These are phyloP conservation scores for Suhomyces terraborum DNA, from an alignment of 1,139 yeast genomes.

Conservation along the genomic window DNA sequence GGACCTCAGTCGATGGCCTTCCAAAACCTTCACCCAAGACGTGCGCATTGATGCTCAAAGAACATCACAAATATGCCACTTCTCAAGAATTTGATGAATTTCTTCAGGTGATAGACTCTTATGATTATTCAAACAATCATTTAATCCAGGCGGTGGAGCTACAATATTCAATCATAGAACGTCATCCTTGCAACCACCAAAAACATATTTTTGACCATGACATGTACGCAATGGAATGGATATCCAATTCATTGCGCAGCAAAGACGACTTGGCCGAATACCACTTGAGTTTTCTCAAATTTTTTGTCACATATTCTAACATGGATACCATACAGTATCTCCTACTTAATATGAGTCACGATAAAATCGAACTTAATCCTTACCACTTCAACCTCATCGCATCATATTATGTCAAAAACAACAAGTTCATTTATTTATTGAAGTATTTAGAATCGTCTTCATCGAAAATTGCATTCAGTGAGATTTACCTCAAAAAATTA, in stretches of 20 bases:
- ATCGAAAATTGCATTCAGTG: slow-evolving; percentile 23
- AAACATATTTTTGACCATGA: slow-evolving; percentile 28
- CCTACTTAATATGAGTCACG: slow-evolving; percentile 21
- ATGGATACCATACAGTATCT: slow-evolving; percentile 27
- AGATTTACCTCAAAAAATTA: slow-evolving; percentile 27
- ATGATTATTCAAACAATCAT: slow-evolving; percentile 26
- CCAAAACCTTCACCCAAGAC: slow-evolving; percentile 32
- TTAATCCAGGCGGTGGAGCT: slow-evolving; percentile 27
- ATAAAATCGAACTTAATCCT: slow-evolving; percentile 19
- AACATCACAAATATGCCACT: slow-evolving; percentile 35
- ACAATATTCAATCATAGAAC: slow-evolving; percentile 29
- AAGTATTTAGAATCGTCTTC: slow-evolving; percentile 26
- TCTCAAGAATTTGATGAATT: slow-evolving; percentile 29
- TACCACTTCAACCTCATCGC: slow-evolving; percentile 26
- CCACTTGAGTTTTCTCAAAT: slow-evolving; percentile 23
- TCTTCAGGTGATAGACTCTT: slow-evolving; percentile 24
- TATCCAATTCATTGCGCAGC: slow-evolving; percentile 19
- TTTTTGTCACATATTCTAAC: slow-evolving; percentile 22
- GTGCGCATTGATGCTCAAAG: slow-evolving; percentile 31
- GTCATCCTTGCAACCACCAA: slow-evolving; percentile 30
- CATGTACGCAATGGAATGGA: slow-evolving; percentile 22
- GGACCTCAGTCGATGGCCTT: slow-evolving; percentile 28
- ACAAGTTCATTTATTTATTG: slow-evolving; percentile 30
- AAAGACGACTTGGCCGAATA: slow-evolving; percentile 21
- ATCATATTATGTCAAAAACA: slow-evolving; percentile 26